Evolutionary conservation across 495 filamentous ascomycete species (phyloP), one percentile per base, ranked within the genome.

Genomic region (Oleoguttula mirabilis): DNA sequence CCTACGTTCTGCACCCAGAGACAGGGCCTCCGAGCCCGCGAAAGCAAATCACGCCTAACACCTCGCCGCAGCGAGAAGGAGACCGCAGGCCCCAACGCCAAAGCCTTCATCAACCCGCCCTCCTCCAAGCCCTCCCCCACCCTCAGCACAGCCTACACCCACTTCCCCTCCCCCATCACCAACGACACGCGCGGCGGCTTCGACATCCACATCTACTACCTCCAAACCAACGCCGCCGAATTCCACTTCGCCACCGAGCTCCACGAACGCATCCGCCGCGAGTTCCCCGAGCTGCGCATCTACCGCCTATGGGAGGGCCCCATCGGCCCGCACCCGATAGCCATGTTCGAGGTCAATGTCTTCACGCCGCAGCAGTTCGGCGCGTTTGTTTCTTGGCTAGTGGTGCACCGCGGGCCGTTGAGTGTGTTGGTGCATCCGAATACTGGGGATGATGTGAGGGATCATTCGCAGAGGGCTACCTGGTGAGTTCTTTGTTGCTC

Each of bases 271-370:
- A 83, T 94, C 48, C 64, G 84, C 17, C 71, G 74, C 19, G 84
- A 94, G 64, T 94, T 93, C 55, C 87, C 87, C 12, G 87, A 94
- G 56, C 70, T 94, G 14, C 72, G 84, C 31, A 79, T 92, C 52
- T 94, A 94, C 58, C 63, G 60, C 2, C 65, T 92, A 49, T 92
- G 73, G 68, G 79, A 90, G 51, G 57, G 64, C 28, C 84, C 85
- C 2, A 57, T 94, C 4, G 87, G 87, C 0, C 87, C 87, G 2
- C 87, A 94, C 53, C 78, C 80, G 0, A 62, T 84, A 0, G 82
- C 76, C 33, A 94, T 94, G 87, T 84, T 94, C 50, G 87, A 94
- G 60, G 88, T 94, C 12, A 90, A 90, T 48, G 27, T 94, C 21
- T 82, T 87, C 58, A 84, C 78, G 0, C 87, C 87, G 0, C 51